Percentiles rank a stretch among this genome's conserved stretches.
phyloP scores from a whole-genome alignment of 2,329 filamentous ascomycete species.

The Fusarium begoniae region DNA sequence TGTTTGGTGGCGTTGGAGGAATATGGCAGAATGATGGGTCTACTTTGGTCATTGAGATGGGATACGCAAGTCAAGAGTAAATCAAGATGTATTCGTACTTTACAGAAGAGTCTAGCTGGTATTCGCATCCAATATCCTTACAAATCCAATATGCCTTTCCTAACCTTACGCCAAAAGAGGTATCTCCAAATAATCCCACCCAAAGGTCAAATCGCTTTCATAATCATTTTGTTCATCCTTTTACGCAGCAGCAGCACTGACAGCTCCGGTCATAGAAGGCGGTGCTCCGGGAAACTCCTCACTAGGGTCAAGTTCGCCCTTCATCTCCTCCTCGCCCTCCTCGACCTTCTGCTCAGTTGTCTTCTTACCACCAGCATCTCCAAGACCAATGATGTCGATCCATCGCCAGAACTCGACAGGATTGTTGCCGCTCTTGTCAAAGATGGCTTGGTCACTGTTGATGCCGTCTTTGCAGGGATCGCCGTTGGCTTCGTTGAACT shows the following conservation, averaged over 20 bases:
- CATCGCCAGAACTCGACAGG: constrained; percentile 60
- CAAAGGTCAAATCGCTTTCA: constrained; percentile 28
- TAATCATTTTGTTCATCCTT: constrained; percentile 14
- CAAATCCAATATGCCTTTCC: background rate
- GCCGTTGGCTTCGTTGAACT: constrained; percentile 24
- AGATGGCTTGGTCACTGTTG: constrained; percentile 60
- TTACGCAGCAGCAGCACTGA: constrained; percentile 34
- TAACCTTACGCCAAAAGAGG: constrained; percentile 27
- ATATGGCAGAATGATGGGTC: constrained; percentile 33
- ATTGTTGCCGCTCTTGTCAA: constrained; percentile 53
- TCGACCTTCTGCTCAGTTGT: constrained; percentile 46
- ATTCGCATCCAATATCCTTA: background rate
- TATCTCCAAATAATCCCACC: constrained; percentile 17
- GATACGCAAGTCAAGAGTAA: constrained; percentile 1
- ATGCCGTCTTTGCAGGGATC: constrained; percentile 49
- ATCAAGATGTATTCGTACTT: constrained; percentile 1
- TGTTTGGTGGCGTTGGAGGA: constrained; percentile 32
- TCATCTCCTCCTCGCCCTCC: constrained; percentile 48
- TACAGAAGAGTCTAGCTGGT: constrained; percentile 2
- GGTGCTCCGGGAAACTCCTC: constrained; percentile 34
- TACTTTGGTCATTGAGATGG: constrained; percentile 29
- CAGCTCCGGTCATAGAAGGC: constrained; percentile 1
- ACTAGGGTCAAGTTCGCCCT: constrained; percentile 49
- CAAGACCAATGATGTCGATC: constrained; percentile 63
- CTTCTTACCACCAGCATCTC: constrained; percentile 45